Conservation (phyloP, 345 rosid species). For the Aquilaria malaccensis region DNA sequence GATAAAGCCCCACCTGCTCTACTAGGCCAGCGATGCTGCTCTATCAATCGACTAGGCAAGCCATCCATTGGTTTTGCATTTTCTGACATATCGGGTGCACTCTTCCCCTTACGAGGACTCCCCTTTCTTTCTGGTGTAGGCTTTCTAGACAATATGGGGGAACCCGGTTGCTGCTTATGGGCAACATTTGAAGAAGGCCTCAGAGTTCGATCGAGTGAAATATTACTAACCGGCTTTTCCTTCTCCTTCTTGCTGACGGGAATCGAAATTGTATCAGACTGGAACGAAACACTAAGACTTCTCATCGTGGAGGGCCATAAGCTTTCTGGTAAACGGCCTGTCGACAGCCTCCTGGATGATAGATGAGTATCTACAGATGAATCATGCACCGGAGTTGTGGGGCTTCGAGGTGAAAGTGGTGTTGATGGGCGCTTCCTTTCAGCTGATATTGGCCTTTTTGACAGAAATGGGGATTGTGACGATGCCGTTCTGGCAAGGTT, state of each 20-base stretch:
- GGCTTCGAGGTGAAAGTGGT: conserved; percentile 56
- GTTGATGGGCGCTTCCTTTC: conserved; percentile 88
- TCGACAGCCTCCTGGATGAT: conserved; percentile 55
- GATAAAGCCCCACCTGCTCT: conserved; percentile 57
- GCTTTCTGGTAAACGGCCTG: conserved; percentile 71
- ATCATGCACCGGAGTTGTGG: conserved; percentile 70
- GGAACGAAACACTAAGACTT: conserved; percentile 93
- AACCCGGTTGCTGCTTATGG: conserved; percentile 60
- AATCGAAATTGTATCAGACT: conserved; percentile 79
- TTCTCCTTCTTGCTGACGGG: conserved; percentile 84
- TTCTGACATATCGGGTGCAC: conserved; percentile 74
- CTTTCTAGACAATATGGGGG: conserved; percentile 47
- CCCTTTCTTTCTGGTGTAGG: conserved; percentile 74
- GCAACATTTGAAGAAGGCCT: conserved; percentile 81
- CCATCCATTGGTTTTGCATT: conserved; percentile 84
- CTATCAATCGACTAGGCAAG: conserved; percentile 60
- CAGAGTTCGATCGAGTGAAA: conserved; percentile 63
- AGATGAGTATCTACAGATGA: conserved; percentile 41
- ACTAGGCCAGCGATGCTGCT: conserved; percentile 94
- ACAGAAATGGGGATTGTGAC: conserved; percentile 38
- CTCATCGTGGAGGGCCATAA: conserved; percentile 99
- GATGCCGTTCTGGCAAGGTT: conserved; percentile 44
- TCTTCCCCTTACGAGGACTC: conserved; percentile 83
- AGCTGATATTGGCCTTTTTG: conserved; percentile 76
- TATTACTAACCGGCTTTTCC: conserved; percentile 57